Evolutionary conservation across 352 stramenopile species (phyloP).

Genomic region (Phytopythium boreale): DNA sequence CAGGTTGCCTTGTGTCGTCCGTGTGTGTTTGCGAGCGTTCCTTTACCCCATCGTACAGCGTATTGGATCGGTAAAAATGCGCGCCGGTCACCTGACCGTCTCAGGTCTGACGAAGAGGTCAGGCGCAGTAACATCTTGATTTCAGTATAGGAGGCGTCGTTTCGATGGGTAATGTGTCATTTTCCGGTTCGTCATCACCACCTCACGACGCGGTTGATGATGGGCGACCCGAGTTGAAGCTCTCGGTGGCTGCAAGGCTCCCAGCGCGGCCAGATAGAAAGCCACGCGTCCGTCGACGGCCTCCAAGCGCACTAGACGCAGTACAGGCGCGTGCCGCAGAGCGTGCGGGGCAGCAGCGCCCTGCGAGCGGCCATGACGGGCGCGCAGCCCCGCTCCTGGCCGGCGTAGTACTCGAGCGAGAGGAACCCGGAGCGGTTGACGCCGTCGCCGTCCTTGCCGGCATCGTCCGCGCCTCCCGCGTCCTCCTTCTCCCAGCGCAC

Average conservation of each 20-base stretch:
- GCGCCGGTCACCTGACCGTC: background rate
- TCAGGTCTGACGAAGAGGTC: background rate
- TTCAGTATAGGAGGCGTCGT: background rate
- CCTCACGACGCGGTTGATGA: background rate
- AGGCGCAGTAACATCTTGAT: background rate
- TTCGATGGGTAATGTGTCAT: background rate
- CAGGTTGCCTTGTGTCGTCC: constrained; percentile 1
- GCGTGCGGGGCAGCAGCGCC: constrained; percentile 48
- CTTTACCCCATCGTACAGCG: background rate
- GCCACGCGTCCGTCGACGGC: background rate
- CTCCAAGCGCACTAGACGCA: constrained; percentile 32
- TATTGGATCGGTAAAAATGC: background rate
- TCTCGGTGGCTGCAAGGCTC: background rate
- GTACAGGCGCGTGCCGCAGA: constrained; percentile 69
- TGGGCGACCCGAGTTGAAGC: background rate
- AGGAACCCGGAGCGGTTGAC: constrained; percentile 68
- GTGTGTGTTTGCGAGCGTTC: background rate
- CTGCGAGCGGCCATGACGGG: constrained; percentile 54
- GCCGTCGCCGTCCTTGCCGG: constrained; percentile 39
- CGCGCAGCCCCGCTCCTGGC: constrained; percentile 56
- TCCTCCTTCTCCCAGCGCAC: constrained; percentile 74
- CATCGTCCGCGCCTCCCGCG: constrained; percentile 18
- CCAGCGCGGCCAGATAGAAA: background rate
- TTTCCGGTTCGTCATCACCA: background rate
- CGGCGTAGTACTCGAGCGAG: constrained; percentile 74